Conservation (phyloP, 1,284 basidiomycete species). For the Takashimella tepidaria region DNA sequence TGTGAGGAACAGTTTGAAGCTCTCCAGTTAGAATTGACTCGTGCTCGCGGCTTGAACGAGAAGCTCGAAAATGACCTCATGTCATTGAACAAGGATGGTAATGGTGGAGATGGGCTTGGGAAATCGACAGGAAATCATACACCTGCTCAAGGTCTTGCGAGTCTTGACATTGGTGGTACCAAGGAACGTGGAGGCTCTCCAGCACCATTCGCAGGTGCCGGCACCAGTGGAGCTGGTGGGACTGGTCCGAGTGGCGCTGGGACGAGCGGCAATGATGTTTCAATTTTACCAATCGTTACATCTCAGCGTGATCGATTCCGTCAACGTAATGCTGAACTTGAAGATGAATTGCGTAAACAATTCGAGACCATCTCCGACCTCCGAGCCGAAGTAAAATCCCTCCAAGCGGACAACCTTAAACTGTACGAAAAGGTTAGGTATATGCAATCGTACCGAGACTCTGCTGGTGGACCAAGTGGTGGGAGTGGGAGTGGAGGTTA, state of each 20-base stretch:
- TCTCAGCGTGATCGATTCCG: conserved; percentile 93
- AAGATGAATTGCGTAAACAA: conserved; percentile 94
- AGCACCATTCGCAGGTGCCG: conserved; percentile 52
- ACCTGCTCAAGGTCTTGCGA: conserved; percentile 54
- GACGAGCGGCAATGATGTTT: conserved; percentile 59
- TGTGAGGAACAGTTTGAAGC: conserved; percentile 58
- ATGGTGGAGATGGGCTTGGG: conserved; percentile 16
- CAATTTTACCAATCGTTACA: conserved; percentile 92
- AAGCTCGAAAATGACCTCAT: conserved; percentile 86
- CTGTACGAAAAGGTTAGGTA: conserved; percentile 95
- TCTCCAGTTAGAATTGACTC: conserved; percentile 64
- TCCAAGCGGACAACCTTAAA: conserved; percentile 89
- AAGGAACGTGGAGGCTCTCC: conserved; percentile 47
- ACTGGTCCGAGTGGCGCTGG: not conserved
- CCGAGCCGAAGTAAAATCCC: conserved; percentile 75
- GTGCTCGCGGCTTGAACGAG: conserved; percentile 74
- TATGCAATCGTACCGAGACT: conserved; percentile 87
- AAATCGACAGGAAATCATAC: conserved; percentile 15
- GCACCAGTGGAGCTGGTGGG: not conserved
- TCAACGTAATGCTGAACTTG: conserved; percentile 89
- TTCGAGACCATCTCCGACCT: conserved; percentile 89
- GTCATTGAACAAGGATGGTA: conserved; percentile 56
- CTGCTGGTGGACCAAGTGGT: conserved; percentile 36
- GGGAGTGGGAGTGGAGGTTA: conserved; percentile 7
- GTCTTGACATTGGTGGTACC: conserved; percentile 61